A percentile compares a stretch with the other conserved stretches of the same genome.
Evolutionary conservation across 805 yeast species (phyloP).

Genomic region (Candida vaughaniae): DNA sequence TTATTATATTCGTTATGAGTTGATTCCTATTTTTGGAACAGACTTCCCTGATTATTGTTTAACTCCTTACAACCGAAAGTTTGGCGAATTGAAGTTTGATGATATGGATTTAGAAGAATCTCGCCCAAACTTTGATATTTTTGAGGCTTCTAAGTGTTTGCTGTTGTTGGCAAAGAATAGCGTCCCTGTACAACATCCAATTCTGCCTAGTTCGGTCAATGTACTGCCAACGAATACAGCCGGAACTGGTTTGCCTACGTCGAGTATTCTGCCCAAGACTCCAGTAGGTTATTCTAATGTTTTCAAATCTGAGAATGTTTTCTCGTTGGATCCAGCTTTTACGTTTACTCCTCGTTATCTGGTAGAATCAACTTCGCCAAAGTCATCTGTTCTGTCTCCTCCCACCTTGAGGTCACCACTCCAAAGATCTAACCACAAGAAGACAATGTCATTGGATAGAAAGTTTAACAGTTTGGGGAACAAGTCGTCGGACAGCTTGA

Average conservation of each 20-base stretch:
- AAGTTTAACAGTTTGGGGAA: too few relatives aligned
- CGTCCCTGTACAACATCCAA: neutral
- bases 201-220: neutral
- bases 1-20: conserved; percentile 68
- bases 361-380: neutral
- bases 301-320: neutral
- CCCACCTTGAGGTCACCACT: neutral
- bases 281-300: too few relatives aligned
- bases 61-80: conserved; percentile 58
- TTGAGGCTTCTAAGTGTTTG: conserved; percentile 37
- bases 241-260: too few relatives aligned
- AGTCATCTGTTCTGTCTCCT: neutral
- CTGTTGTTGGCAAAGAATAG: conserved; percentile 20
- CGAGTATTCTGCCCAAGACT: too few relatives aligned
- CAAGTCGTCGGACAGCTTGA: too few relatives aligned
- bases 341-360: too few relatives aligned
- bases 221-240: neutral
- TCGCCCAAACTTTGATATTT: conserved; percentile 24
- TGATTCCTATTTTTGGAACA: conserved; percentile 78
- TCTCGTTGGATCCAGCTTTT: too few relatives aligned
- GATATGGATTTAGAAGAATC: conserved; percentile 17
- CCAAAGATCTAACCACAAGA: neutral
- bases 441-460: neutral
- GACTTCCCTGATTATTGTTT: conserved; percentile 63
- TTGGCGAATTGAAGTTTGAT: conserved; percentile 57